phyloP scores from a whole-genome alignment of 2,329 filamentous ascomycete species.

The Fusarium sp. region DNA sequence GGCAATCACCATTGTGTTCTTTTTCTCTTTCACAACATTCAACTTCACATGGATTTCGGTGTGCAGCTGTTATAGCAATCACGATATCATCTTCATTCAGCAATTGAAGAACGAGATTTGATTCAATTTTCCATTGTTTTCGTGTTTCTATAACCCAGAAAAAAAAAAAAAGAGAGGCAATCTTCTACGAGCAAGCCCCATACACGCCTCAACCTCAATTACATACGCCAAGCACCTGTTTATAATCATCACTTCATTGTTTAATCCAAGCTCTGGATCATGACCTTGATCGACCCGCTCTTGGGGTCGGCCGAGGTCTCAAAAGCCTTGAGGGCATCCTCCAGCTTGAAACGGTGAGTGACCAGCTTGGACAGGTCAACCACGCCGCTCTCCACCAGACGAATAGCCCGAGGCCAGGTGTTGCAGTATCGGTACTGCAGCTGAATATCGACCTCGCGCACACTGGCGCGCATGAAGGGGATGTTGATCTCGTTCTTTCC shows the following conservation, averaged over 20 bases:
- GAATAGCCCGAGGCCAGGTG: constrained; percentile 94
- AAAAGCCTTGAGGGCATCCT: constrained; percentile 91
- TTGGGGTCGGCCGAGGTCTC: constrained; percentile 87
- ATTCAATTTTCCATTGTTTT: constrained; percentile 16
- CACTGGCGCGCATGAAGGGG: constrained; percentile 93
- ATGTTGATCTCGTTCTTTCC: constrained; percentile 96
- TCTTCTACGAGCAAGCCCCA: constrained; percentile 19
- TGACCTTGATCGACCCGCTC: constrained; percentile 97
- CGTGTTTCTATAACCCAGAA: constrained; percentile 36
- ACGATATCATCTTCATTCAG: background rate
- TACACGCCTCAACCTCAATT: constrained; percentile 32
- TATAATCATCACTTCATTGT: constrained; percentile 18
- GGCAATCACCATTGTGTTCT: background rate
- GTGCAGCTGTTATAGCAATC: background rate
- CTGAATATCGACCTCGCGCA: constrained; percentile 91
- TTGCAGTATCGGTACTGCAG: constrained; percentile 98
- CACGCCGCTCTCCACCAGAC: constrained; percentile 84
- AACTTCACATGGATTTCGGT: background rate
- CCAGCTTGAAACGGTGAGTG: constrained; percentile 86
- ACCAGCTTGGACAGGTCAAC: constrained; percentile 85
- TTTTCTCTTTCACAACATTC: background rate
- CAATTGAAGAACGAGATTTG: background rate
- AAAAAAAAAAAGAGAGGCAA: constrained; percentile 15
- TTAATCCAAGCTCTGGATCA: constrained; percentile 80
- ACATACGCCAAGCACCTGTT: constrained; percentile 39